Evolutionary conservation across 805 yeast genomes (phyloP), one percentile per base, ranked within the genome.

Genomic region (Saccharomycopsis javanensis): DNA sequence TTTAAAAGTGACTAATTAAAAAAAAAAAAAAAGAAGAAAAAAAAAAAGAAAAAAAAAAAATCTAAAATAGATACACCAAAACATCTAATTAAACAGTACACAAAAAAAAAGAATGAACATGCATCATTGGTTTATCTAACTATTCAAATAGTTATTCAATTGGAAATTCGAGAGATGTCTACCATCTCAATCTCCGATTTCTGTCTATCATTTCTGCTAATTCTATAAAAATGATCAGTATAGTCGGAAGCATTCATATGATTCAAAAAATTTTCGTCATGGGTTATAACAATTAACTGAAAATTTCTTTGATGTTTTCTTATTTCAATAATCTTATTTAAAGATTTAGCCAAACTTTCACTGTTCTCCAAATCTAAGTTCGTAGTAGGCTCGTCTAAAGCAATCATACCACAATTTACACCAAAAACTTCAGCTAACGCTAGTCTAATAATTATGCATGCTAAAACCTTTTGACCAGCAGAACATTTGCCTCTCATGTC

Each of bases 401-500:
- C 96, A 64, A 94, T 88, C 70, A 94, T 86, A 53, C 99, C 99
- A 73, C 97, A 92, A 66, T 87, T 88, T 1, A 83, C 78, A 6
- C 99, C 98, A 73, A 94, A 92, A 65, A 97, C 88, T 69, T 94
- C 98, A 1, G 98, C 94, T 52, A 94, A 73, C 0, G 97, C 97
- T 57, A 94, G 72, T 56, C 99, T 76, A 57, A 94, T 92, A 33
- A 94, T 82, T 52, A 94, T 91, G 42, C 95, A 85, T 0, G 98
- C 97, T 51, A 94, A 71, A 4, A 94, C 97, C 65, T 90, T 88
- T 69, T 94, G 99, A 0, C 99, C 99, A 0, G 99, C 98, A 1
- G 97, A 88, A 68, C 99, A 94, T 58, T 99, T 74, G 0, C 99
- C 99, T 61, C 99, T 79, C 99, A 94, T 94, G 67, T 94, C 99